Evolutionary conservation across 768 basidiomycete genomes (phyloP).

Genomic region (Neoboletus brunneissimus): DNA sequence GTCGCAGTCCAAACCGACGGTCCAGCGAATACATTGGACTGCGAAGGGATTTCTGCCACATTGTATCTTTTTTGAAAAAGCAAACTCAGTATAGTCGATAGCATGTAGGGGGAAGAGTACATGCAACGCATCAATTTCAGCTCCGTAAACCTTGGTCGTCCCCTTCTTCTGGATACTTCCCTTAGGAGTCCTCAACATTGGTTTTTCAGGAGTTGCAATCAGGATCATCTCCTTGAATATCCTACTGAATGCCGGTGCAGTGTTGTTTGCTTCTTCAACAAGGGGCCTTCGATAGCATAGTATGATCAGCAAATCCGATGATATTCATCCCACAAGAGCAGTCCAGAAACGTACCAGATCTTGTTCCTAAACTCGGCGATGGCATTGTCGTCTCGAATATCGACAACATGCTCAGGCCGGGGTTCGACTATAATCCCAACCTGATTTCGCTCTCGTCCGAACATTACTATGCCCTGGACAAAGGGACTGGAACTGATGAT

Average conservation of each 20-base stretch:
- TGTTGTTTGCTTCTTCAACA: conserved; percentile 40
- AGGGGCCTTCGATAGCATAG: conserved; percentile 24
- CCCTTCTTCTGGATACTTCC: conserved; percentile 22
- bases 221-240: conserved; percentile 52
- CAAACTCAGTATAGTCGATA: background rate
- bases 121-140: conserved; percentile 23
- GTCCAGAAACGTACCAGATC: conserved; percentile 21
- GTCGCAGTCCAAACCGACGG: conserved; percentile 6
- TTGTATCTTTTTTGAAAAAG: conserved; percentile 7
- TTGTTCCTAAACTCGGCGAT: conserved; percentile 14
- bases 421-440: conserved; percentile 35
- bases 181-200: conserved; percentile 37
- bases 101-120: background rate
- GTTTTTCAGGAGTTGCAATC: conserved; percentile 38
- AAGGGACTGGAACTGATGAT: conserved; percentile 20
- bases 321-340: background rate
- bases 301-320: background rate
- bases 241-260: conserved; percentile 38
- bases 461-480: conserved; percentile 27
- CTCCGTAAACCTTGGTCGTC: conserved; percentile 15
- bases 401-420: conserved; percentile 8
- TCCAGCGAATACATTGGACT: background rate
- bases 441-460: conserved; percentile 31
- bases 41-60: background rate
- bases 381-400: conserved; percentile 7